Evolutionary conservation across 148 eudicot species (phyloP), one percentile per base, ranked within the genome.

Genomic region (Fagopyrum esculentum): DNA sequence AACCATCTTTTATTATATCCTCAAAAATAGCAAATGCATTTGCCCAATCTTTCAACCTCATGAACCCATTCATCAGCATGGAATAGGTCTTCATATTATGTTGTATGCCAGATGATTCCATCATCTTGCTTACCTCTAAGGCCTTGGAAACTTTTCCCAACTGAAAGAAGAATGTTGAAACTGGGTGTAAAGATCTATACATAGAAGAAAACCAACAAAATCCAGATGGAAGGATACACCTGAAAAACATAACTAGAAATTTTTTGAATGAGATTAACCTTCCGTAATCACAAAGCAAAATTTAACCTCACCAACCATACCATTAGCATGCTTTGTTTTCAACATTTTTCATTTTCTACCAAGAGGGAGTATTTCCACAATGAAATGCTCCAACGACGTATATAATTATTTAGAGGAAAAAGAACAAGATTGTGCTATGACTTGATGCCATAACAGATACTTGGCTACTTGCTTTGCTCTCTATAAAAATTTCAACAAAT

Each of bases 81-180:
- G 98, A 94, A 83, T 94, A 94, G 48, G 98, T 94, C 90, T 94
- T 92, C 87, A 94, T 78, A 81, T 94, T 95, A 81, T 95, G 98
- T 35, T 79, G 84, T 80, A 92, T 83, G 60, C 98, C 97, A 73
- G 83, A 86, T 54, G 69, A 79, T 81, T 85, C 88, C 98, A 92
- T 95, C 82, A 50, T 78, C 16, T 83, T 75, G 81, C 96, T 89
- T 66, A 89, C 82, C 73, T 92, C 97, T 75, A 95, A 81, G 72
- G 98, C 97, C 83, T 90, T 95, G 40, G 89, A 87, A 82, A 92
- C 88, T 86, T 87, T 92, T 70, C 96, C 96, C 73, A 77, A 73
- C 96, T 93, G 89, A 73, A 77, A 74, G 19, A 74, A 77, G 69
- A 75, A 70, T 50, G 61, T 26, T 50, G n/a, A 49, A 29, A 19